Conservation (phyloP, 495 filamentous ascomycete genomes). For the Penicillium pancosmium region DNA sequence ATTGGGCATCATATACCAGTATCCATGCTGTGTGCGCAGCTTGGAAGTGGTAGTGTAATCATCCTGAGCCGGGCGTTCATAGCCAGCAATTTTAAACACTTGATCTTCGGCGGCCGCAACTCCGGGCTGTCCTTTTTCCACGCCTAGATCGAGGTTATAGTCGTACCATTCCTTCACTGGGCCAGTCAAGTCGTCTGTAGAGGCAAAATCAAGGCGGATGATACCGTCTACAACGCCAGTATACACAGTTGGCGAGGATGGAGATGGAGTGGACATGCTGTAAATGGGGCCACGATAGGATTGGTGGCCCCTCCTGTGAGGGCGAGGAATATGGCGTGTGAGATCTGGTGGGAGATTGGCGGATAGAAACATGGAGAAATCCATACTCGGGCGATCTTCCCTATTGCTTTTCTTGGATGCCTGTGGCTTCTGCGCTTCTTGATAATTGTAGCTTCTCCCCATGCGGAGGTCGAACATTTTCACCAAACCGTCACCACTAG, state of each 20-base stretch:
- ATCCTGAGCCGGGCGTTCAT: slow-evolving; percentile 41
- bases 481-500: slow-evolving; percentile 56
- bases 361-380: slow-evolving; percentile 46
- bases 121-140: slow-evolving; percentile 8
- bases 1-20: slow-evolving; percentile 18
- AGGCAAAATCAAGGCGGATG: slow-evolving; percentile 56
- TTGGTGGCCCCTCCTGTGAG: slow-evolving; percentile 11
- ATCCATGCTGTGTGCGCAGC: slow-evolving; percentile 40
- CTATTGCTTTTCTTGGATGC: slow-evolving; percentile 9
- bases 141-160: slow-evolving; percentile 26
- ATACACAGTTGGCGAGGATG: slow-evolving; percentile 58
- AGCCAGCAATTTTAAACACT: slow-evolving; percentile 40
- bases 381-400: slow-evolving; percentile 26
- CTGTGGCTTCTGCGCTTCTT: slow-evolving; percentile 25
- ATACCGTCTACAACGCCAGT: slow-evolving; percentile 57
- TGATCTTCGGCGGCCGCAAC: slow-evolving; percentile 7
- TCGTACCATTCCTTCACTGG: slow-evolving; percentile 37
- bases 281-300: slow-evolving; percentile 57
- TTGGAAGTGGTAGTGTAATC: slow-evolving; percentile 38
- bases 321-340: slow-evolving; percentile 9
- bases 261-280: slow-evolving; percentile 59
- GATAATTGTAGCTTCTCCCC: slow-evolving; percentile 48
- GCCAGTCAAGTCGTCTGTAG: slow-evolving; percentile 46
- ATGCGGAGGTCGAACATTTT: slow-evolving; percentile 70
- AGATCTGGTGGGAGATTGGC: slow-evolving; percentile 19